phyloP scores from a whole-genome alignment of 495 filamentous ascomycete genomes.

The Lophium mytilinum region DNA sequence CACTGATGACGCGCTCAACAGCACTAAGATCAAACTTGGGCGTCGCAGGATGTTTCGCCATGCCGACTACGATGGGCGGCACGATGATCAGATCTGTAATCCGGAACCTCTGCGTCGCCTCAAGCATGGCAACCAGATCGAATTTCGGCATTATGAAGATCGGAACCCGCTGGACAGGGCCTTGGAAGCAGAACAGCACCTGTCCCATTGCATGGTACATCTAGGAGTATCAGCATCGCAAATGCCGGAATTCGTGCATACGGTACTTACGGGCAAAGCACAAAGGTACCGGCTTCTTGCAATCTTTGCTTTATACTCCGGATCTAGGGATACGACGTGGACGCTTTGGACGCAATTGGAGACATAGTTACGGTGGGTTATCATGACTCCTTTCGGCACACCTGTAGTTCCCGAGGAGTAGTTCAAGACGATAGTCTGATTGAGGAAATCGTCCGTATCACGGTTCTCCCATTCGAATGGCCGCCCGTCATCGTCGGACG shows the following conservation, averaged over 20 bases:
- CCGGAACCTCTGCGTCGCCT: conserved; percentile 56
- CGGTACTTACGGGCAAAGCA: conserved; percentile 47
- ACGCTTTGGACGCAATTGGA: conserved; percentile 54
- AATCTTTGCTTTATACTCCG: conserved; percentile 34
- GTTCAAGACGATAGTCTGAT: conserved; percentile 44
- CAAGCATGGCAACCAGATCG: conserved; percentile 62
- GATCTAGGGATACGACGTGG: conserved; percentile 38
- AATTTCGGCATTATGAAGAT: conserved; percentile 70
- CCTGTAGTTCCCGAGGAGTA: conserved; percentile 77
- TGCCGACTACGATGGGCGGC: conserved; percentile 63
- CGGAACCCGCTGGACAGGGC: conserved; percentile 30
- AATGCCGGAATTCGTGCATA: conserved; percentile 43
- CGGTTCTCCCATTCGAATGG: conserved; percentile 28
- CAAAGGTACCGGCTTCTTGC: conserved; percentile 38
- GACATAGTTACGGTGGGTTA: conserved; percentile 65
- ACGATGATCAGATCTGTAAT: conserved; percentile 55
- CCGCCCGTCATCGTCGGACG: conserved; percentile 15
- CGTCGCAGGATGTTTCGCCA: conserved; percentile 62
- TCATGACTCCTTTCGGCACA: conserved; percentile 74
- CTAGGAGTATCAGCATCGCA: not conserved
- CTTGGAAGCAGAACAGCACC: conserved; percentile 40
- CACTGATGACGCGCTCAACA: conserved; percentile 48
- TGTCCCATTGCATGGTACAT: conserved; percentile 62
- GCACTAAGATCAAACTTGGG: conserved; percentile 60
- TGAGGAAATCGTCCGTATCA: conserved; percentile 17